Percentiles rank a stretch among this genome's conserved stretches.
phyloP scores from a whole-genome alignment of 805 yeast genomes.

The Sungouiozyma ichnusensis region DNA sequence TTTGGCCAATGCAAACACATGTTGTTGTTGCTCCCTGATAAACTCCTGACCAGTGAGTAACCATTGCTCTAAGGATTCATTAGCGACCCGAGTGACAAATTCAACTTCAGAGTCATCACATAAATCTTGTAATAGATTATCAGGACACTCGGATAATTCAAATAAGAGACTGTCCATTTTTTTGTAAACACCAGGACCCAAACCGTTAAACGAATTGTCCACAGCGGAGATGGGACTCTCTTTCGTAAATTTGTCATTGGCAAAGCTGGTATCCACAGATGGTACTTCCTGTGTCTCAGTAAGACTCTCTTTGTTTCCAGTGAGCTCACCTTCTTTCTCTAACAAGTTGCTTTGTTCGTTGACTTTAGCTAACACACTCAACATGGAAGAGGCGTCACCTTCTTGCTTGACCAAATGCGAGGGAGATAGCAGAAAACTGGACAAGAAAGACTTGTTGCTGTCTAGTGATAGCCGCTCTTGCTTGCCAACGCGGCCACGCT shows the following conservation, averaged over 20 bases:
- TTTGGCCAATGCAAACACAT: constrained; percentile 28
- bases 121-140: constrained; percentile 4
- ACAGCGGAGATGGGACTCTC: too few relatives aligned
- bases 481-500: neutral
- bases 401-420: neutral
- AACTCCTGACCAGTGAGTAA: constrained; percentile 28
- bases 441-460: neutral
- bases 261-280: too few relatives aligned
- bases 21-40: constrained; percentile 25
- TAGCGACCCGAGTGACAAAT: constrained; percentile 22
- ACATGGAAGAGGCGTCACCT: neutral
- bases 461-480: neutral
- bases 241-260: too few relatives aligned
- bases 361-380: neutral
- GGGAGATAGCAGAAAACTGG: neutral
- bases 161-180: neutral
- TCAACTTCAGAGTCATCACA: constrained; percentile 14
- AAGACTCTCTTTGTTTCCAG: too few relatives aligned
- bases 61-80: constrained; percentile 30
- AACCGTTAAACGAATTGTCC: too few relatives aligned
- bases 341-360: neutral
- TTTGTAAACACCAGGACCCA: neutral
- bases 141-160: neutral
- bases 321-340: too few relatives aligned
- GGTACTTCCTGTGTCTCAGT: too few relatives aligned